Base-by-base conservation (phyloP, 495 filamentous ascomycete species). In the Durotheca rogersii region DNA sequence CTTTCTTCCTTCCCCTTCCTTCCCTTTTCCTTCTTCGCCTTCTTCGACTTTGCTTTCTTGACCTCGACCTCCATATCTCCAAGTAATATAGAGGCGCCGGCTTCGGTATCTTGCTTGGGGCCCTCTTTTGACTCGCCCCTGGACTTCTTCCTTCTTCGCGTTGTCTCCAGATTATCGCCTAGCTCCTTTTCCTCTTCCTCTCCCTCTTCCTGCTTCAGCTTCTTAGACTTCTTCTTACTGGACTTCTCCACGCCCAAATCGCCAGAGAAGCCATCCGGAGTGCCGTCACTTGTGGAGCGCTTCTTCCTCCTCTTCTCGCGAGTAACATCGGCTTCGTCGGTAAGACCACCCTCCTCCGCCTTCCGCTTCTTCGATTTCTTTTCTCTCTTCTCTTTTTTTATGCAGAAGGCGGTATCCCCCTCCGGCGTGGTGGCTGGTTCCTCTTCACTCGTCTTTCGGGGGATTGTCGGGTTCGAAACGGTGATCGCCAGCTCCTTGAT, bases 321-420 rank as follows among this genome's bases (percentile, higher is more conserved):
- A 51, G 47, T 35, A 16, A 31, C 17, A 20, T 62, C 41, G 19
- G 66, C 39, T 30, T 35, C 36, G 14, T 68, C 66, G 41, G 51
- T 43, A 31, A 58, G 51, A 20, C 68, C 66, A 38, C 43, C 32
- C 2, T 71, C 62, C 30, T 65, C 53, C 14, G 60, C 58, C 56
- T 72, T 72, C 34, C 67, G 55, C 61, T 74, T 77, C 59, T 71
- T 79, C 15, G 67, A 68, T 42, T 57, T 70, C 57, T 57, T 66
- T 37, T 62, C 55, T 25, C 55, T 56, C 47, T 51, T 65, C 40
- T 53, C 41, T 35, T 52, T 60, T 41, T 57, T 61, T 18, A n/a
- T 19, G 6, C 37, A 10, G 19, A 17, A 18, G 14, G 30, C n/a
- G 14, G 29, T 11, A 3, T 49, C 30, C 6, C 60, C 56, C 5